These are phyloP conservation scores for Metschnikowia aberdeeniae DNA, from an alignment of 805 yeast genomes.

Conservation along the genomic window DNA sequence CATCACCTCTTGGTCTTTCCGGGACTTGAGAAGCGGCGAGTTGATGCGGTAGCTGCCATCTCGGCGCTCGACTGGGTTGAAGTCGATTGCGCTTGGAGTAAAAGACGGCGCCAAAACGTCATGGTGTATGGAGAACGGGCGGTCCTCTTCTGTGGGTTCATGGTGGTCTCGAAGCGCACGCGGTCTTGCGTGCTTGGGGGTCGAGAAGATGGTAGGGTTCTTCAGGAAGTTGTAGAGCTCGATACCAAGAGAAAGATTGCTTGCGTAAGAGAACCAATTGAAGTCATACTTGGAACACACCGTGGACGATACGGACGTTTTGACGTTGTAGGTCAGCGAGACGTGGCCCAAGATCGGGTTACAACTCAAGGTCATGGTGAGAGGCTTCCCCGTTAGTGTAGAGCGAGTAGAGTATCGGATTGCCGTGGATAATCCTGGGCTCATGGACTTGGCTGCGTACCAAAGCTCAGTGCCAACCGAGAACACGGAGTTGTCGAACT, in stretches of 20 bases:
- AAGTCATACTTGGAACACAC: conserved; percentile 84
- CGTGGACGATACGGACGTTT: conserved; percentile 69
- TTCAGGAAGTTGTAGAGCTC: conserved; percentile 64
- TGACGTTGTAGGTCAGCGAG: conserved; percentile 81
- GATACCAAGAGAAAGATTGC: conserved; percentile 81
- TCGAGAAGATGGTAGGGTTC: conserved; percentile 3
- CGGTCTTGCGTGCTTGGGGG: neutral
- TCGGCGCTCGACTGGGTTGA: conserved; percentile 7
- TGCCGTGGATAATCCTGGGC: conserved; percentile 88
- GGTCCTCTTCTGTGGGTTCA: neutral
- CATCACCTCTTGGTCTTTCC: conserved; percentile 29
- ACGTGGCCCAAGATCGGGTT: conserved; percentile 90
- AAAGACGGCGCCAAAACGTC: conserved; percentile 12
- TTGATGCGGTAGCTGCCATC: conserved; percentile 26
- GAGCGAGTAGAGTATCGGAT: conserved; percentile 81
- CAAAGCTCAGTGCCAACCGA: conserved; percentile 84
- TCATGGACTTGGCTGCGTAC: conserved; percentile 78
- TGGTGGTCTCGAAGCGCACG: neutral
- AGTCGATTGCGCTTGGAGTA: neutral
- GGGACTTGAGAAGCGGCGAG: conserved; percentile 18
- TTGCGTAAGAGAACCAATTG: conserved; percentile 84
- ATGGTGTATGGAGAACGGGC: conserved; percentile 11
- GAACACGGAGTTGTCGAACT: conserved; percentile 57
- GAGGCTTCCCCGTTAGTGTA: conserved; percentile 81
- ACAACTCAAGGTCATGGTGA: conserved; percentile 78